Evolutionary conservation across 1,284 basidiomycete genomes (phyloP).

Genomic region (Earliella scabrosa): DNA sequence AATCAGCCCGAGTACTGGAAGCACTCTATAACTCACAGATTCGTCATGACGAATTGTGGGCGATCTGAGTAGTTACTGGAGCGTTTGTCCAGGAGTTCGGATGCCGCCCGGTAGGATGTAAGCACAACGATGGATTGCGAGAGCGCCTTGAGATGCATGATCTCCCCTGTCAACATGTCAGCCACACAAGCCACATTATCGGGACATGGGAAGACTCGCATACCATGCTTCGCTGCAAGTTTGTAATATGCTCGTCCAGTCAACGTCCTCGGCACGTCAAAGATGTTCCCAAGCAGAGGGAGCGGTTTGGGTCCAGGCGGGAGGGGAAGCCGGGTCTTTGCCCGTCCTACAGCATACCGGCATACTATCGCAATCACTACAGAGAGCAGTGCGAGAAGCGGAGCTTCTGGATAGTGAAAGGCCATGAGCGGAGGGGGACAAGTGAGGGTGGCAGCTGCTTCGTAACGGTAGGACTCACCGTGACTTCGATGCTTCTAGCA

Average conservation of each 20-base stretch:
- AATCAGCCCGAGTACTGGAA: not conserved
- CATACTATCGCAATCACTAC: no score
- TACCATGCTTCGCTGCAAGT: not conserved
- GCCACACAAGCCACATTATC: no score
- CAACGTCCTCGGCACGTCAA: conserved; percentile 2
- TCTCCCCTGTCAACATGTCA: no score
- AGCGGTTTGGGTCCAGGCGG: conserved; percentile 4
- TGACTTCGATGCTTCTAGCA: no score
- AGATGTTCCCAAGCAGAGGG: conserved; percentile 4
- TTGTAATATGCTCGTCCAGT: not conserved
- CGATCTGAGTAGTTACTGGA: conserved; percentile 22
- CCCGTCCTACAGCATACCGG: no score
- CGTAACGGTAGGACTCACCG: no score
- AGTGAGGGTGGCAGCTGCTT: no score
- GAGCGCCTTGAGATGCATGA: conserved; percentile 6
- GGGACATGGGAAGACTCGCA: not conserved
- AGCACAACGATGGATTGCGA: conserved; percentile 12
- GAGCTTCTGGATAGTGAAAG: no score
- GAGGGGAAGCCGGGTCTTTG: no score
- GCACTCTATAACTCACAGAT: conserved; percentile 8
- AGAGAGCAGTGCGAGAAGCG: no score
- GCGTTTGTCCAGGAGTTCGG: conserved; percentile 5
- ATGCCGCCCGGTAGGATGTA: not conserved
- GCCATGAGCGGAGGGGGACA: no score
- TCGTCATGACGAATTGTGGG: conserved; percentile 7